Conservation (phyloP, 225 moss, liverwort and hornwort species). For the Physcomitrium patens region DNA sequence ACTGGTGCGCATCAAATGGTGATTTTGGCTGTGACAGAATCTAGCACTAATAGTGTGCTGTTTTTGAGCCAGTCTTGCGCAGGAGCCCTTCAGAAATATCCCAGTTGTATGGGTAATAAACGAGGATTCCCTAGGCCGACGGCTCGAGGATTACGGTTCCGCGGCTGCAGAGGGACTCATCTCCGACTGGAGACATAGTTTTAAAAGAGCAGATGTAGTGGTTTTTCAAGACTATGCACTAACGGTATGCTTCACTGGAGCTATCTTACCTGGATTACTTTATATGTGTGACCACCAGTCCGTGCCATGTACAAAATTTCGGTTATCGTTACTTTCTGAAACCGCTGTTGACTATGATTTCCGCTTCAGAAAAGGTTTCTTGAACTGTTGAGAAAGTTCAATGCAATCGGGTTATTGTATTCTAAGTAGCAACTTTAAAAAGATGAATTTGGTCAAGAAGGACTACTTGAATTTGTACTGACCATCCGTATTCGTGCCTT, state of each 20-base stretch:
- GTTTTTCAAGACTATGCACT: constrained; percentile 85
- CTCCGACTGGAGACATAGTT: constrained; percentile 60
- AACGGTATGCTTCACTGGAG: constrained; percentile 54
- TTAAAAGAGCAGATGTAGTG: constrained; percentile 76
- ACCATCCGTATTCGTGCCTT: constrained; percentile 14
- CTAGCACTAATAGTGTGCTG: constrained; percentile 21
- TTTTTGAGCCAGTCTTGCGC: constrained; percentile 49
- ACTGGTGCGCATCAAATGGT: neutral
- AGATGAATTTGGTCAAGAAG: constrained; percentile 10
- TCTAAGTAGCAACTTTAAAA: neutral
- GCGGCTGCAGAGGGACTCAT: constrained; percentile 37
- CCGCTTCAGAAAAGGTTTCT: neutral
- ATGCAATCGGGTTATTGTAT: neutral
- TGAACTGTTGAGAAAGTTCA: neutral
- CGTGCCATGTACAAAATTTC: no score
- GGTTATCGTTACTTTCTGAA: no score
- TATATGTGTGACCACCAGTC: neutral
- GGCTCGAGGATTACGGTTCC: constrained; percentile 46
- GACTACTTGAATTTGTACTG: constrained; percentile 21
- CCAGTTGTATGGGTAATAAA: constrained; percentile 61
- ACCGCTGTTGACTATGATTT: no score
- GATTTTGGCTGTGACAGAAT: constrained; percentile 17
- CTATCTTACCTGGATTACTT: neutral
- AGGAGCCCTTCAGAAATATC: constrained; percentile 58
- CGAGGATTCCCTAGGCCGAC: constrained; percentile 60